These are phyloP conservation scores for Cinnamomum chago DNA, from an alignment of 164 flowering plant genomes.

Conservation along the genomic window DNA sequence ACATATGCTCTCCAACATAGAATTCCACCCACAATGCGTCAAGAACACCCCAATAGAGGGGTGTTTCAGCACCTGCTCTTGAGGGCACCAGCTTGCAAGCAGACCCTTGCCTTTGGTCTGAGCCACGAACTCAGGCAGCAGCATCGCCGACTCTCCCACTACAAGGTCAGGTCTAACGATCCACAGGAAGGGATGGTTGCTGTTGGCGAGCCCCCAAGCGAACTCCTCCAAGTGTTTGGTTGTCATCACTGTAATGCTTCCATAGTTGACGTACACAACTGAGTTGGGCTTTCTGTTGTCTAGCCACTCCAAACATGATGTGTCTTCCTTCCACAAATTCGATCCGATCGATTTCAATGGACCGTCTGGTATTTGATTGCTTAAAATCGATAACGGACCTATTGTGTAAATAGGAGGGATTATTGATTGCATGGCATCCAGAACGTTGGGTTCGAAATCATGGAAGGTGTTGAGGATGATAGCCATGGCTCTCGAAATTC, in stretches of 20 bases:
- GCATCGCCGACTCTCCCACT: neutral
- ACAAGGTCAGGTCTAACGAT: constrained; percentile 2
- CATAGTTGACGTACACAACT: constrained; percentile 5
- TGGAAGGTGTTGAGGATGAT: constrained; percentile 28
- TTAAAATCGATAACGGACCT: constrained; percentile 8
- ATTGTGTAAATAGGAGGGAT: constrained; percentile 7
- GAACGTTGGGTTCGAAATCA: constrained; percentile 16
- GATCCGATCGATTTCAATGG: constrained; percentile 3
- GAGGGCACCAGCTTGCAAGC: constrained; percentile 30
- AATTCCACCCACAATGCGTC: constrained; percentile 42
- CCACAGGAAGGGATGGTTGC: constrained; percentile 17
- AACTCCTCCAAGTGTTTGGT: constrained; percentile 8
- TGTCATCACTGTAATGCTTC: constrained; percentile 3
- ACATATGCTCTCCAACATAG: constrained; percentile 21
- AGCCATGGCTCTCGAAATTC: constrained; percentile 17
- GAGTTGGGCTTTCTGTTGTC: neutral
- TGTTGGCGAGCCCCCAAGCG: constrained; percentile 16
- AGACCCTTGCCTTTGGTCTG: constrained; percentile 10
- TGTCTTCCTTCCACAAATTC: constrained; percentile 12
- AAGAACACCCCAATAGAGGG: constrained; percentile 34
- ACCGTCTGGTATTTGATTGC: neutral
- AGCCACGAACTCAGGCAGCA: constrained; percentile 8
- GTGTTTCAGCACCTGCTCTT: constrained; percentile 33
- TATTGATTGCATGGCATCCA: neutral
- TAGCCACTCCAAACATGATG: constrained; percentile 3